A percentile compares a stretch with the other conserved stretches of the same genome.
These are phyloP conservation scores for Aquilaria sinensis DNA, from an alignment of 345 rosid species.

Conservation along the genomic window DNA sequence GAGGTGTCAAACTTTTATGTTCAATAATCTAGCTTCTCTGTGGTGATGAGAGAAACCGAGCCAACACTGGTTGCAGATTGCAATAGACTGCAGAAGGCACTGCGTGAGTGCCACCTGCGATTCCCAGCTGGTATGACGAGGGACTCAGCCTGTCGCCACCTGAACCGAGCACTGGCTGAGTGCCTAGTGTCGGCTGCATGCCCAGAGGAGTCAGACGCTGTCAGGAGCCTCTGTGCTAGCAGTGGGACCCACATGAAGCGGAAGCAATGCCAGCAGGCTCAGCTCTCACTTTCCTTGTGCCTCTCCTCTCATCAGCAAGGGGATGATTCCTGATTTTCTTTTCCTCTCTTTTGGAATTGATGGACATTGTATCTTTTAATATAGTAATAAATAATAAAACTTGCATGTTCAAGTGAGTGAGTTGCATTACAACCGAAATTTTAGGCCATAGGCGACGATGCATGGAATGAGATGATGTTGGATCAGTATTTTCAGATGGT, in stretches of 20 bases:
- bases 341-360: too few species aligned
- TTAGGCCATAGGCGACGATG: too few species aligned
- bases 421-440: too few species aligned
- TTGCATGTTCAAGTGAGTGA: too few species aligned
- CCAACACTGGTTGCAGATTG: constrained; percentile 18
- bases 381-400: too few species aligned
- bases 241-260: constrained; percentile 84
- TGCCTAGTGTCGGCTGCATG: constrained; percentile 63
- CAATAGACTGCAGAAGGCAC: constrained; percentile 56
- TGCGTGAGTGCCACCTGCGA: constrained; percentile 63
- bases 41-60: too few species aligned
- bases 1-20: too few species aligned
- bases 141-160: constrained; percentile 55
- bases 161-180: constrained; percentile 70
- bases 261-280: constrained; percentile 79
- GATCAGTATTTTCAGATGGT: too few species aligned
- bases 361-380: too few species aligned
- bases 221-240: constrained; percentile 64
- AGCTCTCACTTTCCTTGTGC: constrained; percentile 60
- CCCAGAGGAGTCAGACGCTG: constrained; percentile 76
- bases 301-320: constrained; percentile 32
- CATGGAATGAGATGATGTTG: too few species aligned
- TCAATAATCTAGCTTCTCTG: too few species aligned
- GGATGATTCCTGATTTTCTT: too few species aligned
- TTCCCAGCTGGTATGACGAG: constrained; percentile 43